Base-by-base conservation (phyloP, 2,329 filamentous ascomycete genomes). In the Tolypocladium capitatum region DNA sequence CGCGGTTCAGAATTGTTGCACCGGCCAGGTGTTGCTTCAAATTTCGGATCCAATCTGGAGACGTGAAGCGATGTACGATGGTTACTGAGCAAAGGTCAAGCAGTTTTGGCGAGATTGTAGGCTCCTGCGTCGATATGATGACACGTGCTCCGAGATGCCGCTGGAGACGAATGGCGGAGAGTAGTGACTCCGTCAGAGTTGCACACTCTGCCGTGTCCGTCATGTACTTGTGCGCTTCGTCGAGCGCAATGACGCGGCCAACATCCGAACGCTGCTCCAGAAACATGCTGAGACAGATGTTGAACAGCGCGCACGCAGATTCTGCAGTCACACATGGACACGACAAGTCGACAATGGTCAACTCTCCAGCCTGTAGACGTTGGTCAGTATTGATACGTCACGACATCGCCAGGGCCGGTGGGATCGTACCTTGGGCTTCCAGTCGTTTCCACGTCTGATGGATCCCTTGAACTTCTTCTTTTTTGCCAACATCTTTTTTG, bases 221-320 rank as follows among this genome's bases (percentile, higher is more conserved):
- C 73, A 87, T 80, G 58, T 81, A 87, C 65, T 89, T 89, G 59
- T 92, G 86, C 0, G 86, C 86, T 58, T 91, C 84, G 52, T 91
- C 85, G 0, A 90, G 67, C 0, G 83, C 83, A 14, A 90, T 64
- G 34, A 89, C 68, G 5, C 79, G 72, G 1, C 82, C 78, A 0
- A 71, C 57, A 0, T 47, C 30, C 43, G 49, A 59, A 3, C 50
- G 42, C 43, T 77, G 69, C 49, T 83, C 75, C 0, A 86, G 62
- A 56, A 86, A 87, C 0, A 86, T 64, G 2, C 72, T 72, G 1
- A 91, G 67, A 20, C 78, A 83, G 36, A 89, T 82, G 46, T 84
- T 81, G 62, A 91, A 91, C 0, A 91, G 66, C 0, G 76, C 70
- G 56, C 85, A 91, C 0, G 84, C 84, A 34, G 75, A 78, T 24